Percentiles rank a stretch among this genome's conserved stretches.
Conservation (phyloP, 495 filamentous ascomycete species). For the Physcia stellaris region DNA sequence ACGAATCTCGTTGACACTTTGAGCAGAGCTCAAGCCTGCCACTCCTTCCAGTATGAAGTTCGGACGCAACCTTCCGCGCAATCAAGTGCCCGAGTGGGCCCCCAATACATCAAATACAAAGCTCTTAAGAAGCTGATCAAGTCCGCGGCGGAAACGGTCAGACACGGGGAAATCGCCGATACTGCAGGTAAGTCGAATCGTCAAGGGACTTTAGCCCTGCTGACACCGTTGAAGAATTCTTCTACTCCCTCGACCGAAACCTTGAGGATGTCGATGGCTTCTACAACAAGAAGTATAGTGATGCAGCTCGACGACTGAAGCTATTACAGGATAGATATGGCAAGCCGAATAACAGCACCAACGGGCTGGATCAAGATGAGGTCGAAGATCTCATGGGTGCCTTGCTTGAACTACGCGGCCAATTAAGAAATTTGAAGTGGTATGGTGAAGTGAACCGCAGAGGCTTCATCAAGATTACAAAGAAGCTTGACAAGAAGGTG, state of each 20-base stretch:
- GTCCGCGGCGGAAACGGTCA: conserved; percentile 45
- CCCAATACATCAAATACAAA: conserved; percentile 93
- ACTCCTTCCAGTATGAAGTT: conserved; percentile 59
- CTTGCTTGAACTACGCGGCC: conserved; percentile 71
- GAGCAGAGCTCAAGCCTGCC: no score
- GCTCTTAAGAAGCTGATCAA: conserved; percentile 90
- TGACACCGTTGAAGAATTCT: conserved; percentile 55
- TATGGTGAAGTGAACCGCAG: conserved; percentile 93
- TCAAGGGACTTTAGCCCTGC: conserved; percentile 3
- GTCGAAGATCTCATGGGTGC: conserved; percentile 78
- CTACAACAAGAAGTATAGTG: conserved; percentile 87
- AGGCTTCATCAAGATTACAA: conserved; percentile 95
- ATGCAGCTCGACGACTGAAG: conserved; percentile 67
- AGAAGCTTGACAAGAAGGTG: conserved; percentile 91
- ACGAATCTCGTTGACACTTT: no score
- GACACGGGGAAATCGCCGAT: conserved; percentile 61
- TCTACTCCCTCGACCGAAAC: conserved; percentile 88
- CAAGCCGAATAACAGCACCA: conserved; percentile 31
- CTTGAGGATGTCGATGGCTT: conserved; percentile 90
- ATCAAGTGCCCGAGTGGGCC: conserved; percentile 96
- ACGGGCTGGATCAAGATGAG: conserved; percentile 57
- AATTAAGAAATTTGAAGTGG: conserved; percentile 86
- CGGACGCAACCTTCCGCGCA: conserved; percentile 69
- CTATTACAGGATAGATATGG: conserved; percentile 78
- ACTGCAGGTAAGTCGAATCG: conserved; percentile 45